Evolutionary conservation across 2,329 filamentous ascomycete species (phyloP).

Genomic region (Elsinoe fawcettii): DNA sequence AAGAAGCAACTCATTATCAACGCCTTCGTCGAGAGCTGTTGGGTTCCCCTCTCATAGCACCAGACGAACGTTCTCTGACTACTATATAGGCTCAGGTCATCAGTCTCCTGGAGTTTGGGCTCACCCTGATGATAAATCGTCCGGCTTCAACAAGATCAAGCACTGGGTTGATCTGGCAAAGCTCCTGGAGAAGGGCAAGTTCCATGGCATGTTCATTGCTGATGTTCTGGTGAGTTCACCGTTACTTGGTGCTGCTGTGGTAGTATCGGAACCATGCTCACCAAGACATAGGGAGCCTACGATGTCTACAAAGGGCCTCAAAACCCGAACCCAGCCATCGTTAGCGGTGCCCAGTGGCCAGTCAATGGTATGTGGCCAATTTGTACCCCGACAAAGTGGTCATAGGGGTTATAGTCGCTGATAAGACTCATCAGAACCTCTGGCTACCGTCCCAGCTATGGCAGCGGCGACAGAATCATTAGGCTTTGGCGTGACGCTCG

Average conservation of each 20-base stretch:
- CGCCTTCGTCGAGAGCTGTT: conserved; percentile 37
- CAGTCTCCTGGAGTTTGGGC: conserved; percentile 53
- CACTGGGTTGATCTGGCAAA: conserved; percentile 56
- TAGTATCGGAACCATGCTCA: conserved; percentile 8
- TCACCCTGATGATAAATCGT: conserved; percentile 58
- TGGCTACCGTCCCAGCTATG: conserved; percentile 58
- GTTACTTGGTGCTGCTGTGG: too few species aligned
- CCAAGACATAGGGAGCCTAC: conserved; percentile 39
- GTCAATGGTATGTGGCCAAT: conserved; percentile 46
- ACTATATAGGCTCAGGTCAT: conserved; percentile 39
- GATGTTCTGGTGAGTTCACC: conserved; percentile 54
- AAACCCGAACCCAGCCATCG: conserved; percentile 53
- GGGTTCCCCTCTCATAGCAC: conserved; percentile 17
- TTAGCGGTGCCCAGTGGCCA: conserved; percentile 60
- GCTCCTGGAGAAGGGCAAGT: conserved; percentile 53
- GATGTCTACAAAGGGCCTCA: conserved; percentile 59
- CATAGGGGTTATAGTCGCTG: background rate
- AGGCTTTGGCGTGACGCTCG: conserved; percentile 61
- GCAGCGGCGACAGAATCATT: conserved; percentile 59
- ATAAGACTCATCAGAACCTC: conserved; percentile 40
- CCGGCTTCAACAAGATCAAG: conserved; percentile 51
- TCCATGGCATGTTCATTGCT: conserved; percentile 60
- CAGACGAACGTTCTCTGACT: conserved; percentile 22
- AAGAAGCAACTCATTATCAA: conserved; percentile 36
- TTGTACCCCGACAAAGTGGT: background rate